phyloP scores from a whole-genome alignment of 768 basidiomycete genomes.

The Leccinum ochraceum region DNA sequence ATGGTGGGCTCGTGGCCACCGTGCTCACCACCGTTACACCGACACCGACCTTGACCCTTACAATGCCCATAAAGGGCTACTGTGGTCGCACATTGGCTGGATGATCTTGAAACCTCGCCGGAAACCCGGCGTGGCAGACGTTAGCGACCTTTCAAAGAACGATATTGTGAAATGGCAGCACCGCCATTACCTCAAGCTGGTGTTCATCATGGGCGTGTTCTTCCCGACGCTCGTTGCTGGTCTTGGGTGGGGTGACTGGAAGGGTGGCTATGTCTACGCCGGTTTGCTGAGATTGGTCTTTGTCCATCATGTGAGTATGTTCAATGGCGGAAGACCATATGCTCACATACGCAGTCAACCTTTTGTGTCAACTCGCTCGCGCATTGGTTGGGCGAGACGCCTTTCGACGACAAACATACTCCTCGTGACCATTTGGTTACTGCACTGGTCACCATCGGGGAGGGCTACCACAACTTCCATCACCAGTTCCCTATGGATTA shows the following conservation, averaged over 20 bases:
- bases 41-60: slow-evolving; percentile 97
- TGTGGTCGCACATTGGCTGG: slow-evolving; percentile 89
- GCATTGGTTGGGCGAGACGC: slow-evolving; percentile 92
- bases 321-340: neutral
- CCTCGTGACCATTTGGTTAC: slow-evolving; percentile 89
- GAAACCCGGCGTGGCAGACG: slow-evolving; percentile 87
- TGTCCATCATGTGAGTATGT: slow-evolving; percentile 76
- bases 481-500: slow-evolving; percentile 98
- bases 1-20: slow-evolving; percentile 99
- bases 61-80: slow-evolving; percentile 86
- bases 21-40: slow-evolving; percentile 96
- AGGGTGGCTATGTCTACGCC: slow-evolving; percentile 86
- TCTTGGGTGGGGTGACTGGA: slow-evolving; percentile 81
- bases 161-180: slow-evolving; percentile 87
- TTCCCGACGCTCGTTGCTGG: slow-evolving; percentile 80
- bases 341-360: slow-evolving; percentile 63
- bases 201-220: slow-evolving; percentile 68
- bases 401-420: slow-evolving; percentile 95
- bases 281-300: slow-evolving; percentile 76
- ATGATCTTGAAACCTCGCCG: slow-evolving; percentile 91
- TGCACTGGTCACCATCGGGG: slow-evolving; percentile 88
- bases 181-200: slow-evolving; percentile 68
- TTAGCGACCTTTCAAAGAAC: slow-evolving; percentile 82
- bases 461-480: slow-evolving; percentile 99
- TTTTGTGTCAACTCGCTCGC: slow-evolving; percentile 98